Evolutionary conservation across 495 filamentous ascomycete species (phyloP), one percentile per base, ranked within the genome.

Genomic region (Letharia lupina): DNA sequence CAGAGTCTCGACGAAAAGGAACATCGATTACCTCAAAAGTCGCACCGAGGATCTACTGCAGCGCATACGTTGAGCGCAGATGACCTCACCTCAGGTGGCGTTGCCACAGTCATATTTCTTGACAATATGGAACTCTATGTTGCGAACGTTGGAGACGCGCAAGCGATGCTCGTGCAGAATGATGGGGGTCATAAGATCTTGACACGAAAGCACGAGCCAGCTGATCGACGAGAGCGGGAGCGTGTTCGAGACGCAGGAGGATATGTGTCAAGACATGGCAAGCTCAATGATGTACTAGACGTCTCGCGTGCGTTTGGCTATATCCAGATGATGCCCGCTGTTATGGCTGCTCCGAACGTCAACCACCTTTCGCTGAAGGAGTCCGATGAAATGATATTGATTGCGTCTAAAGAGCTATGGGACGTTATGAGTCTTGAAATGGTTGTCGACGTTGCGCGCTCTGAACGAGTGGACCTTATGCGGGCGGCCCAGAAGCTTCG

Each of bases 301-400:
- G 91, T 98, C 12, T 98, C 95, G 35, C 83, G 94, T 40, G 92
- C 93, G 8, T 99, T 99, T 75, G 94, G 94, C 9, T 96, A 96
- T 75, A 87, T 93, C 61, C 88, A 94, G 57, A 80, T 93, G 74
- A 94, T 96, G 84, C 94, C 94, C 13, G 86, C 90, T 37, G 88
- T 99, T 57, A 93, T 96, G 75, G 93, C 94, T 9, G 90, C 93
- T 15, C 94, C 94, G 6, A 80, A 94, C 70, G 88, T 96, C 50
- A 82, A 84, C 66, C 89, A 93, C 62, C 77, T 90, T 45, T 88
- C 82, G 8, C 81, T 99, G 69, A 87, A 85, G 18, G 93, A 97
- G 62, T 88, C 91, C 67, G 95, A 99, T 74, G 94, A 98, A 73
- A 90, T 93, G 79, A 85, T 99, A 41, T 79, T 99, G 54, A 83